Evolutionary conservation across 768 basidiomycete genomes (phyloP), one percentile per base, ranked within the genome.

Genomic region (Lepiota venenata): DNA sequence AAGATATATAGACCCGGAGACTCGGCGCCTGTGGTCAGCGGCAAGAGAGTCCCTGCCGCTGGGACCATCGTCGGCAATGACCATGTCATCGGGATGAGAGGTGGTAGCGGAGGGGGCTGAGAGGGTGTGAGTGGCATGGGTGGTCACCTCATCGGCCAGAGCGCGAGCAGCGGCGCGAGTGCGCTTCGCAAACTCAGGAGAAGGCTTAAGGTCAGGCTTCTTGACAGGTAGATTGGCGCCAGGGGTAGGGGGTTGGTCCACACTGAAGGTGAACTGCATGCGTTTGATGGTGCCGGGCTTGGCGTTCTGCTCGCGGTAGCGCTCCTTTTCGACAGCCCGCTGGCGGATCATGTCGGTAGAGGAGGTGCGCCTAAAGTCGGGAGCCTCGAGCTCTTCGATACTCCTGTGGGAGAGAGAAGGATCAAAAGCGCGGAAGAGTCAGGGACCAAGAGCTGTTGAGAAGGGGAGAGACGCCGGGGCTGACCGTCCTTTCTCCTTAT

Each of bases 401-500:
- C 82, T 87, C 73, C 91, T 93, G 61, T 45, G 25, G 25, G 25
- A 36, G 49, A 60, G 39, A 49, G 48, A 47, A 60, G 53, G 25
- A 25, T 2, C 2, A 2, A 25, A 25, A 55, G 38, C 32, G 49
- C 35, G 61, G 54, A n/a, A n/a, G n/a, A 38, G 58, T 66, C 60
- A 73, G 70, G 70, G 71, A 66, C 58, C 47, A 71, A 71, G 69
- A 32, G 68, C 68, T 70, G 10, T n/a, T 43, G 18, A 50, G 42
- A 37, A 39, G 38, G 37, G 46, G 39, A 14, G 39, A 14, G 35
- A 36, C 55, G 52, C 49, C 47, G 61, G 45, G 47, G 56, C 55
- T 47, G 47, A 91, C 91, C 88, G 73, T 66, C 91, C 91, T 73
- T 92, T 93, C 74, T 93, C 91, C 74, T 90, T 91, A 79, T 93